These are phyloP conservation scores for Neurospora crassa DNA, from an alignment of 2,329 filamentous ascomycete species.

Conservation along the genomic window DNA sequence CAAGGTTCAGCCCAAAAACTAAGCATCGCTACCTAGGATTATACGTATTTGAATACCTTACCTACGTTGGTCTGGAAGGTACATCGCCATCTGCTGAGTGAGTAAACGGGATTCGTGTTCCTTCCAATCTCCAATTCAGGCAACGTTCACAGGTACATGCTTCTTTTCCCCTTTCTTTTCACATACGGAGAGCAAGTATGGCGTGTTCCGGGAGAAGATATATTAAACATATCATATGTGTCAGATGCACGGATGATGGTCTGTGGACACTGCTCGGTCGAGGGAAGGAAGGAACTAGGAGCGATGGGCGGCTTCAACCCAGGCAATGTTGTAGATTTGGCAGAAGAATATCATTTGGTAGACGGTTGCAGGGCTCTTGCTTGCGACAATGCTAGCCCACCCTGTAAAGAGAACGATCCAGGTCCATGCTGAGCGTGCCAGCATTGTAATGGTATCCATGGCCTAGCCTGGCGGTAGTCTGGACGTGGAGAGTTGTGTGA, in stretches of 20 bases:
- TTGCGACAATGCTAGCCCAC: too few relatives aligned
- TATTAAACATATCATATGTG: neutral
- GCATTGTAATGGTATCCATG: too few relatives aligned
- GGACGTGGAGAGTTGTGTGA: too few relatives aligned
- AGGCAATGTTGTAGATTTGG: too few relatives aligned
- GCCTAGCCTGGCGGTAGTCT: too few relatives aligned
- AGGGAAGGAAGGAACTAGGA: neutral
- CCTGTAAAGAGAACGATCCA: too few relatives aligned
- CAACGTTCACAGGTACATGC: neutral
- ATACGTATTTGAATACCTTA: neutral
- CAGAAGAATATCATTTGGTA: too few relatives aligned
- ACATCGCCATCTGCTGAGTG: neutral
- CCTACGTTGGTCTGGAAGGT: neutral
- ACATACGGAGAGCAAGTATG: neutral
- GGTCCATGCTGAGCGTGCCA: too few relatives aligned
- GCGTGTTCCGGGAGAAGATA: neutral
- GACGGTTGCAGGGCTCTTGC: too few relatives aligned
- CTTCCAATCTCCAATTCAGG: neutral
- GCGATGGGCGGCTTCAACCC: too few relatives aligned
- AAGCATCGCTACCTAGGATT: neutral
- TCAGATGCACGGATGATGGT: neutral
- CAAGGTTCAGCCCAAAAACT: neutral
- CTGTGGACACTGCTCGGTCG: neutral
- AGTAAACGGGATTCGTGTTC: neutral
- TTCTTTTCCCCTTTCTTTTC: neutral